Evolutionary conservation across 2,329 filamentous ascomycete species (phyloP), one percentile per base, ranked within the genome.

Genomic region (Ambrosiella xylebori): DNA sequence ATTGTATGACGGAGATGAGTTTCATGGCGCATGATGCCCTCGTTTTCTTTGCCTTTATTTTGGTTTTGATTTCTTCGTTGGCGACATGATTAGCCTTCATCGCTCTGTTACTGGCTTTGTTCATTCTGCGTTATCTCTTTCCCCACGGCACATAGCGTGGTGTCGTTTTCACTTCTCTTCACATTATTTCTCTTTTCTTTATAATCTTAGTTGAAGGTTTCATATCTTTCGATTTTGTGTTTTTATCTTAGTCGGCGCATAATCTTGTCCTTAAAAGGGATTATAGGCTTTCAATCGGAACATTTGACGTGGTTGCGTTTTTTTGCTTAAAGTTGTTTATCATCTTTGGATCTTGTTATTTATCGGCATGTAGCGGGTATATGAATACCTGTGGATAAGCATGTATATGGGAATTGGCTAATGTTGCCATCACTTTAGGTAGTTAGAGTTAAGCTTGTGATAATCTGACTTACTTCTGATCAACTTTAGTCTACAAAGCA

Each of bases 1-100:
- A 56, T 49, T 56, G 44, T 54, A 60, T 55, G 45, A 60, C 27
- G 45, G 45, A 53, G 49, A 57, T 52, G 45, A 50, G 41, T 57
- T 35, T n/a, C 27, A 35, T 51, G 55, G 51, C 40, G 38, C 47
- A 49, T 58, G 36, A 51, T 51, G 17, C 19, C 8, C 3, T 39
- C 53, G 40, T 55, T 27, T 17, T 53, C n/a, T 53, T 59, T 57
- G 37, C 44, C 45, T 56, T 60, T 27, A 19, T 37, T 39, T 49
- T 50, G 38, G 37, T 57, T 57, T 53, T 41, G 27, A 45, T 37
- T 41, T 51, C 56, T 58, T 58, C 36, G 15, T 39, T 50, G 17
- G 12, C 52, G 39, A 19, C 15, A 56, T 56, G 17, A 13, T 40
- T 38, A 15, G 15, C 15, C 58, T 17, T 36, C 45, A n/a, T 53